Percentiles rank a stretch among this genome's conserved stretches.
phyloP scores from a whole-genome alignment of 371 early-diverging fungal genomes.

The Mortierella sp. region DNA sequence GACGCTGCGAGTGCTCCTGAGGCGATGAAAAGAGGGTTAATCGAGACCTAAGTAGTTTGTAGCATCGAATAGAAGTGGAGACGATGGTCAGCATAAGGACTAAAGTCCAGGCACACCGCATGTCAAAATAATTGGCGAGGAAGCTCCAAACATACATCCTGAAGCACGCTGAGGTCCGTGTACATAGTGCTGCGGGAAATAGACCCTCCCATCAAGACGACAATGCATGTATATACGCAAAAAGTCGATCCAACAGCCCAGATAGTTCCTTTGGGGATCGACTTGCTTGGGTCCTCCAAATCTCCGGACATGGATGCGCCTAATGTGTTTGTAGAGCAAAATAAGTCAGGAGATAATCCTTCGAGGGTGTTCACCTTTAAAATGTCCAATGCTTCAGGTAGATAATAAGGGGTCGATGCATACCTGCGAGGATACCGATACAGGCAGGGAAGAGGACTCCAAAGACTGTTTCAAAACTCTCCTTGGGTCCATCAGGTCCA shows the following conservation, averaged over 20 bases:
- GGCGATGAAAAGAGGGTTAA: slow-evolving; percentile 61
- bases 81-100: no score
- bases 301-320: slow-evolving; percentile 78
- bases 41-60: slow-evolving; percentile 37
- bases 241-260: slow-evolving; percentile 68
- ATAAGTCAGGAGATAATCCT: neutral
- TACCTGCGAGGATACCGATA: slow-evolving; percentile 73
- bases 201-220: slow-evolving; percentile 67
- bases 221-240: slow-evolving; percentile 62
- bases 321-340: neutral
- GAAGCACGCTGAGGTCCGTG: slow-evolving; percentile 67
- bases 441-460: slow-evolving; percentile 76
- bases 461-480: slow-evolving; percentile 63
- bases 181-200: slow-evolving; percentile 65
- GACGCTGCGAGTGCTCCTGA: slow-evolving; percentile 70
- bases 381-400: neutral
- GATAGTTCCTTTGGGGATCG: slow-evolving; percentile 75
- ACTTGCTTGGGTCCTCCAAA: slow-evolving; percentile 69
- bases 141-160: slow-evolving; percentile 60
- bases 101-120: no score
- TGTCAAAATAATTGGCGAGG: no score
- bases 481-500: slow-evolving; percentile 54
- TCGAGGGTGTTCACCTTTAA: neutral
- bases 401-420: neutral
- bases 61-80: neutral